Evolutionary conservation across 2,329 filamentous ascomycete species (phyloP).

Genomic region (Cladophialophora psammophila): DNA sequence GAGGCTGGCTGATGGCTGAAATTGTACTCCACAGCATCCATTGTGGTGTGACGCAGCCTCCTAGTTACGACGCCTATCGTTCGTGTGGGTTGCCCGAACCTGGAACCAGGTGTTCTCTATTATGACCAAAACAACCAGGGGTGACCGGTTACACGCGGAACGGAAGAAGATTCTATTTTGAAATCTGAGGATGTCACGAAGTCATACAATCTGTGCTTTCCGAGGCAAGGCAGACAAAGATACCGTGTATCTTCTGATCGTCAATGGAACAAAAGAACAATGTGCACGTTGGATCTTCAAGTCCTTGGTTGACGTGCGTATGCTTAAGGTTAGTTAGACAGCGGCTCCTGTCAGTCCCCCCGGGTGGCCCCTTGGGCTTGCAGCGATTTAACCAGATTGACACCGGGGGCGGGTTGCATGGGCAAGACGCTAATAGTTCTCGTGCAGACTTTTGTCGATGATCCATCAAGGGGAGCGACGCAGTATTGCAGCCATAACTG

Average conservation of each 20-base stretch:
- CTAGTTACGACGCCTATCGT: constrained; percentile 4
- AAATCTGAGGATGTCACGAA: background rate
- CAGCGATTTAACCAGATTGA: constrained; percentile 11
- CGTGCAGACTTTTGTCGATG: background rate
- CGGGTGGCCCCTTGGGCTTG: constrained; percentile 5
- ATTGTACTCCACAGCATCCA: background rate
- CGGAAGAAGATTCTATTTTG: constrained; percentile 6
- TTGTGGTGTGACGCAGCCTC: constrained; percentile 5
- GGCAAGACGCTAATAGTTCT: background rate
- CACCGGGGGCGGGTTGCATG: background rate
- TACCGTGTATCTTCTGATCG: background rate
- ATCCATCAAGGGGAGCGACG: background rate
- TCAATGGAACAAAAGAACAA: background rate
- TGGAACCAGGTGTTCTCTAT: background rate
- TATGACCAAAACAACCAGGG: background rate
- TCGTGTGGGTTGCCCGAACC: background rate
- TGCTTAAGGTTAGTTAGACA: constrained; percentile 16
- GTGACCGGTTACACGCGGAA: constrained; percentile 21
- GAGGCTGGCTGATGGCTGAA: constrained; percentile 8
- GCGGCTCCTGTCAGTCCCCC: constrained; percentile 10
- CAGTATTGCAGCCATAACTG: background rate
- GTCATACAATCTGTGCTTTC: background rate
- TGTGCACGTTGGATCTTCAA: background rate
- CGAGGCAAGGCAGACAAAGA: constrained; percentile 4
- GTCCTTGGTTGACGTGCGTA: constrained; percentile 9